A percentile compares a stretch with the other conserved stretches of the same genome.
These are phyloP conservation scores for Cyamopsis tetragonoloba DNA, from an alignment of 306 rosid species.

Conservation along the genomic window DNA sequence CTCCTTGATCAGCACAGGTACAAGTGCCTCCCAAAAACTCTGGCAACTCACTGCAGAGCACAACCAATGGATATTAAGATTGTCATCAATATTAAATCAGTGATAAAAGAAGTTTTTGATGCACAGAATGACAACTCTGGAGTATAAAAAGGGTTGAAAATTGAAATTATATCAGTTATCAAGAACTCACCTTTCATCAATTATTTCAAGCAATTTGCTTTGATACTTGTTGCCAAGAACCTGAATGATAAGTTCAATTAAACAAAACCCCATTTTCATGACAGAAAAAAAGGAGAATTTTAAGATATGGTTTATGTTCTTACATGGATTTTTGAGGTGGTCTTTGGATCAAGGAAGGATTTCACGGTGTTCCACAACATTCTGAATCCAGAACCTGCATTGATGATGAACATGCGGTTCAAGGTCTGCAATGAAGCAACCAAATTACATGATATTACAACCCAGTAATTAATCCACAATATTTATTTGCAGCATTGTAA, in stretches of 20 bases:
- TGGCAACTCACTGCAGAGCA: slow-evolving; percentile 71
- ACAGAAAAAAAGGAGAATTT: slow-evolving; percentile 8
- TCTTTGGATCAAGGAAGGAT: slow-evolving; percentile 92
- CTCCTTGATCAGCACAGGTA: slow-evolving; percentile 85
- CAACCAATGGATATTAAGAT: slow-evolving; percentile 13
- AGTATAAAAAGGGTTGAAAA: not conserved
- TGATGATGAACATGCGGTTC: slow-evolving; percentile 95
- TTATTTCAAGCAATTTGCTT: slow-evolving; percentile 88
- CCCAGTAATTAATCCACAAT: not conserved
- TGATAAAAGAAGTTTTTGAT: not conserved
- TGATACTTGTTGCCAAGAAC: slow-evolving; percentile 90
- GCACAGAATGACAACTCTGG: not conserved
- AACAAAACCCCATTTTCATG: slow-evolving; percentile 7
- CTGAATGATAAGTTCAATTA: slow-evolving; percentile 38
- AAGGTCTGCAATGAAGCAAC: slow-evolving; percentile 62
- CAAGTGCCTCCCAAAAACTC: slow-evolving; percentile 90
- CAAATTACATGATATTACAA: slow-evolving; percentile 25
- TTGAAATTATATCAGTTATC: not conserved
- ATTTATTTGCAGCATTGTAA: not conserved
- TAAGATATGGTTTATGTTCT: slow-evolving; percentile 13
- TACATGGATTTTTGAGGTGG: slow-evolving; percentile 82
- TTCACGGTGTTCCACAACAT: slow-evolving; percentile 90
- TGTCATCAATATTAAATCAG: not conserved
- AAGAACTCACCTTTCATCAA: slow-evolving; percentile 70
- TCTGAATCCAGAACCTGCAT: slow-evolving; percentile 96